Base-by-base conservation (phyloP, 768 basidiomycete genomes). In the Brasilioporus rufonigricans region DNA sequence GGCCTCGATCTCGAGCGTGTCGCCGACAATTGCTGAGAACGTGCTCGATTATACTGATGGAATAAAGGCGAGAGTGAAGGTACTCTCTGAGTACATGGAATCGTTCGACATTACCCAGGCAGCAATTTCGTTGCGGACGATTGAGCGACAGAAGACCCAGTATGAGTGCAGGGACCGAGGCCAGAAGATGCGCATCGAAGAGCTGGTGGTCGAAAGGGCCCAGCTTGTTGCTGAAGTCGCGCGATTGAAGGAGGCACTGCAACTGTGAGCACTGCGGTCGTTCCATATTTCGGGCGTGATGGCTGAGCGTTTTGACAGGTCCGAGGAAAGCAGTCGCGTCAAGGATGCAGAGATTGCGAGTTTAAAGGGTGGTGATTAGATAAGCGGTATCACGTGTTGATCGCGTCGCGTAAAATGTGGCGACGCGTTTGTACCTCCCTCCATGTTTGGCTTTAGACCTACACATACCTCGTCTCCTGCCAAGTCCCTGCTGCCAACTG, bases 371-470 rank as follows among this genome's bases (percentile, higher is more conserved):
- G 13, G 6, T 55, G 52, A 57, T 67, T 67, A 67, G 60, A 62
- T 67, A 67, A 67, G 55, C 58, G 45, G 1, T 38, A 13, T 65
- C 66, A 67, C 66, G 66, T 67, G 66, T 19, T 27, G 3, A 55
- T 59, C 65, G 49, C 51, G 65, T 71, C 68, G 59, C 63, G 65
- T 53, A 55, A 60, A 59, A 39, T 48, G 35, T 13, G 13, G 35
- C 21, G 29, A 58, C 65, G 60, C 64, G 64, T 40, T 50, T 53
- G 29, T 48, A 4, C 10, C 23, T 16, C 18, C n/a, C 27, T 29
- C 26, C 52, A 81, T 81, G 81, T 68, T 72, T 56, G 70, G 66
- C 4, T 81, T 82, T 61, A 75, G 71, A 48, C 80, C 82, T 12
- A 67, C 72, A 18, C 75, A 77, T 46, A 74, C 79, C 16, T 82